These are phyloP conservation scores for Madurella mycetomatis DNA, from an alignment of 2,329 filamentous ascomycete species.

Conservation along the genomic window DNA sequence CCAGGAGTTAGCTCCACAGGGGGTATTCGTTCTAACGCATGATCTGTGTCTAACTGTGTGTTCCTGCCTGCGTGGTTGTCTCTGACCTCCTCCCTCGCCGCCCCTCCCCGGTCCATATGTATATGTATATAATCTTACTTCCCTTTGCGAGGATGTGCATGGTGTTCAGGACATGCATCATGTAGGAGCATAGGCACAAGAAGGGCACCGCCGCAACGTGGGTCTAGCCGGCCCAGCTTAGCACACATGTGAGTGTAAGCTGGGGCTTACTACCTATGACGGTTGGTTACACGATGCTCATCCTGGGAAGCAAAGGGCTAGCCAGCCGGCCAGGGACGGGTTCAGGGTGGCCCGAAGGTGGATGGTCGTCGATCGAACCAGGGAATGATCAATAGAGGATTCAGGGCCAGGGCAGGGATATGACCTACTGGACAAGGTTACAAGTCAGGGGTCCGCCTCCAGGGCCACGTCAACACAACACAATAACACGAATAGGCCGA, in stretches of 20 bases:
- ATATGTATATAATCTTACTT: not conserved
- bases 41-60: no score
- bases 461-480: not conserved
- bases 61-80: not conserved
- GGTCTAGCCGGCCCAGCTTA: no score
- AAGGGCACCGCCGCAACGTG: no score
- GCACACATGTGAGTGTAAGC: no score
- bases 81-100: not conserved
- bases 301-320: not conserved
- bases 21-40: no score
- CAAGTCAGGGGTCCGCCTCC: not conserved
- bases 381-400: not conserved
- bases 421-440: not conserved
- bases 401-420: not conserved
- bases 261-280: no score
- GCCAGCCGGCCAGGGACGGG: not conserved
- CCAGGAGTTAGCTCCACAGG: no score
- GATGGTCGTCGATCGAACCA: not conserved
- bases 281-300: no score
- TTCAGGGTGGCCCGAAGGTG: not conserved
- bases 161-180: not conserved
- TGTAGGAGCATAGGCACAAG: not conserved
- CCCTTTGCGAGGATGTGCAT: conserved; percentile 9
- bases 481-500: not conserved
- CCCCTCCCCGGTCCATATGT: not conserved